Conservation (phyloP, 2,329 filamentous ascomycete genomes). For the Ceratocystis destructans region DNA sequence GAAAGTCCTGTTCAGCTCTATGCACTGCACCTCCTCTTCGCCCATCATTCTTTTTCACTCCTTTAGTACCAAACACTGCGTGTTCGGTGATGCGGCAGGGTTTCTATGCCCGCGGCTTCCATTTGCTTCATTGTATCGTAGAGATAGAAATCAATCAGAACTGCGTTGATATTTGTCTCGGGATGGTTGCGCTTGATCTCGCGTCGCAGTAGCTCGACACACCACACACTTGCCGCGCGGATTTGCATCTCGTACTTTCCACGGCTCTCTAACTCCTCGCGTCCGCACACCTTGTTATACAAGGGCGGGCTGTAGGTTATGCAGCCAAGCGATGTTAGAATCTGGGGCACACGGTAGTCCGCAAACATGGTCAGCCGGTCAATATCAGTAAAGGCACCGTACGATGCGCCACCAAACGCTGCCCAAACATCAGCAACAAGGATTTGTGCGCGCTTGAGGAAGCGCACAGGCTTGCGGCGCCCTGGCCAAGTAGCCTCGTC, state of each 20-base stretch:
- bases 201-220: conserved; percentile 71
- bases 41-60: too few relatives aligned
- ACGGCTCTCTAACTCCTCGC: conserved; percentile 54
- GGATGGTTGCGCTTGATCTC: conserved; percentile 67
- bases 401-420: conserved; percentile 69
- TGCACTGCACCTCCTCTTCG: neutral
- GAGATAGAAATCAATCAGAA: conserved; percentile 92
- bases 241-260: conserved; percentile 75
- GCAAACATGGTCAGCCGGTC: conserved; percentile 97
- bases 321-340: conserved; percentile 69
- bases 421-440: conserved; percentile 95
- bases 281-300: conserved; percentile 52
- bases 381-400: conserved; percentile 76
- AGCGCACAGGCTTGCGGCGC: conserved; percentile 53
- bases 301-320: conserved; percentile 73
- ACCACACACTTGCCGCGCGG: conserved; percentile 88
- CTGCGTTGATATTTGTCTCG: conserved; percentile 62
- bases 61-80: conserved; percentile 84
- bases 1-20: neutral
- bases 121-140: conserved; percentile 88
- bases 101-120: conserved; percentile 48
- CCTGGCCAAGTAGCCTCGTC: conserved; percentile 68
- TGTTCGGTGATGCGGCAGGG: conserved; percentile 73
- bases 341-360: conserved; percentile 93
- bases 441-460: conserved; percentile 92